Evolutionary conservation across 306 rosid genomes (phyloP).

Genomic region (Dalbergia cultrata): DNA sequence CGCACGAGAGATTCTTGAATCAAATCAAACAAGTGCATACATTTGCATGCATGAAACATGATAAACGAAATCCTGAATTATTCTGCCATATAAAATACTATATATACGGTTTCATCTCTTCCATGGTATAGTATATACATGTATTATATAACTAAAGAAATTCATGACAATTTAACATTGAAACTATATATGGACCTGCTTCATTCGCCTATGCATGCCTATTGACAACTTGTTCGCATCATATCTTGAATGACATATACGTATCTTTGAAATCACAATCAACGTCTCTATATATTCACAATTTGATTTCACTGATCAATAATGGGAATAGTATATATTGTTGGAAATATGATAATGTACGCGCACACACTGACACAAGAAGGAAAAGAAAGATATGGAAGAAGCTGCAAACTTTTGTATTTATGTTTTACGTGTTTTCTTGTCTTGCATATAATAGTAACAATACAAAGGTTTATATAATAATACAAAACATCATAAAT

Average conservation of each 20-base stretch:
- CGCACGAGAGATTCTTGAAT: conserved; percentile 7
- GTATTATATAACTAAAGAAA: not conserved
- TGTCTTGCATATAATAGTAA: too few species aligned
- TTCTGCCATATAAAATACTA: too few species aligned
- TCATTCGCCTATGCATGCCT: not conserved
- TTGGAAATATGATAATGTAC: too few species aligned
- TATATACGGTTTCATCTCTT: conserved; percentile 2
- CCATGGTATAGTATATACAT: conserved; percentile 10
- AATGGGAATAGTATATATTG: not conserved
- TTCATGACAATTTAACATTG: not conserved
- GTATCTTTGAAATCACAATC: not conserved
- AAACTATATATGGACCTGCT: conserved; percentile 1
- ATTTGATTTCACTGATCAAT: not conserved
- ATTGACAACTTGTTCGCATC: conserved; percentile 6
- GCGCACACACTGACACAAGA: too few species aligned
- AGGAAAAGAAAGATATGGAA: too few species aligned
- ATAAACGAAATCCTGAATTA: not conserved
- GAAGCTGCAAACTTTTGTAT: too few species aligned
- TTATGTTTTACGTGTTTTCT: too few species aligned
- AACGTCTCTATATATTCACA: not conserved
- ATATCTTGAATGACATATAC: not conserved
- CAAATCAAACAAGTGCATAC: conserved; percentile 5
- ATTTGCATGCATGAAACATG: not conserved
- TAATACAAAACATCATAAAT: too few species aligned
- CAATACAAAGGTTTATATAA: too few species aligned